Conservation (phyloP, 2,329 filamentous ascomycete genomes). For the Alternaria infectoria region DNA sequence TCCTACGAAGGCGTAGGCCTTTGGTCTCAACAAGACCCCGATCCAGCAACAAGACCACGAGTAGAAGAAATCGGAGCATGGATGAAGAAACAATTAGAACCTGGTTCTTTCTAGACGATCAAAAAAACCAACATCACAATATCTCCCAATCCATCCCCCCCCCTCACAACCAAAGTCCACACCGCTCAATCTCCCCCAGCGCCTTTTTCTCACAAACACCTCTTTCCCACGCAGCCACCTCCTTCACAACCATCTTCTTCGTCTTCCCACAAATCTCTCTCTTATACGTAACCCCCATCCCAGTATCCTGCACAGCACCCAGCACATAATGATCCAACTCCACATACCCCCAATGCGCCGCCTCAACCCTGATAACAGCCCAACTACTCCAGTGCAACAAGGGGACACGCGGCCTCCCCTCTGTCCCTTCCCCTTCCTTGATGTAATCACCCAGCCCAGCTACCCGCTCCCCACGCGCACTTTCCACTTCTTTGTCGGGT, state of each 20-base stretch:
- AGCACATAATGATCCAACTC: not conserved
- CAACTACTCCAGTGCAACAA: not conserved
- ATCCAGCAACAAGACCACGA: constrained; percentile 9
- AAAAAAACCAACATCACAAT: not conserved
- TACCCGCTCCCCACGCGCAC: not conserved
- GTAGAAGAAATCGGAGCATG: constrained; percentile 33
- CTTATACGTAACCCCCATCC: not conserved
- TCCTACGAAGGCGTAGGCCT: constrained; percentile 27
- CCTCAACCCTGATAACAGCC: not conserved
- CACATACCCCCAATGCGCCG: not conserved
- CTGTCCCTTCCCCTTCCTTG: not conserved
- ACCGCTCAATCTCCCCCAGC: not conserved
- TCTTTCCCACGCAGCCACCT: not conserved
- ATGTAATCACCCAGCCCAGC: constrained; percentile 3
- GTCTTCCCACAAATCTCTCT: not conserved
- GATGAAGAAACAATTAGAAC: constrained; percentile 34
- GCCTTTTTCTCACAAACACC: not conserved
- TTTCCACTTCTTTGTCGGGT: constrained; percentile 10
- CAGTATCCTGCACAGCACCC: not conserved
- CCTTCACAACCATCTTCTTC: not conserved
- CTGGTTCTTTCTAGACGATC: not conserved
- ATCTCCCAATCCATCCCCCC: not conserved
- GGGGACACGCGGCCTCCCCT: not conserved
- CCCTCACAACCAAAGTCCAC: not conserved
- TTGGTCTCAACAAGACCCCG: constrained; percentile 27